phyloP scores from a whole-genome alignment of 768 basidiomycete genomes.

The Tylopilus felleus region DNA sequence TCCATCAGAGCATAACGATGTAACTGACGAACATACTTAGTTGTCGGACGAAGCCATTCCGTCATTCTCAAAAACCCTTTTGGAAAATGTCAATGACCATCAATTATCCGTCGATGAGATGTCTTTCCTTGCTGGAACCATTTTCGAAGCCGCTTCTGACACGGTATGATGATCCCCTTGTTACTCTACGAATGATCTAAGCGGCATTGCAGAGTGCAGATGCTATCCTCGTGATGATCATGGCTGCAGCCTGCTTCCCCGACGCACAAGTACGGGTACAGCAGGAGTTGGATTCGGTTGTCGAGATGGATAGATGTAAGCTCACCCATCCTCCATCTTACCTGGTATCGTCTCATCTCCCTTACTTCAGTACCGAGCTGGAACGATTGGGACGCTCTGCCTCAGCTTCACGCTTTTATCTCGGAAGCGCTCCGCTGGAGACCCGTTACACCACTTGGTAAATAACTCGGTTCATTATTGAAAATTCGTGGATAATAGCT shows the following conservation, averaged over 20 bases:
- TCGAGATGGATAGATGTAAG: conserved; percentile 39
- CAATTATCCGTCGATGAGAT: conserved; percentile 51
- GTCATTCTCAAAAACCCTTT: conserved; percentile 51
- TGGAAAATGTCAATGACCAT: conserved; percentile 47
- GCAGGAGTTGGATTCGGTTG: conserved; percentile 49
- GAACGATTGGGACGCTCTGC: conserved; percentile 32
- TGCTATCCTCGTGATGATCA: conserved; percentile 38
- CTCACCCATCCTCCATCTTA: background rate
- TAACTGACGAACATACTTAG: background rate
- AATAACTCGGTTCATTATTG: background rate
- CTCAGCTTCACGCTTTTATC: conserved; percentile 37
- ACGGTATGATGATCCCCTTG: conserved; percentile 32
- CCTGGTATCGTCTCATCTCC: background rate
- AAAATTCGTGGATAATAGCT: background rate
- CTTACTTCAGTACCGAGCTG: conserved; percentile 34
- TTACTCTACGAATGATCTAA: background rate
- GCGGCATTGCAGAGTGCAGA: background rate
- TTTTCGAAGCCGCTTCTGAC: conserved; percentile 62
- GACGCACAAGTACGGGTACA: conserved; percentile 47
- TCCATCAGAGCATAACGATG: background rate
- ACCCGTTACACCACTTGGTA: conserved; percentile 31
- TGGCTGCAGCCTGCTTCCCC: conserved; percentile 56
- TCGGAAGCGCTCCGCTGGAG: conserved; percentile 38
- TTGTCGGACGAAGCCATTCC: conserved; percentile 4
- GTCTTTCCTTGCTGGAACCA: conserved; percentile 54